A percentile compares a stretch with the other conserved stretches of the same genome.
Evolutionary conservation across 768 basidiomycete genomes (phyloP).

Genomic region (Auriscalpium vulgare): DNA sequence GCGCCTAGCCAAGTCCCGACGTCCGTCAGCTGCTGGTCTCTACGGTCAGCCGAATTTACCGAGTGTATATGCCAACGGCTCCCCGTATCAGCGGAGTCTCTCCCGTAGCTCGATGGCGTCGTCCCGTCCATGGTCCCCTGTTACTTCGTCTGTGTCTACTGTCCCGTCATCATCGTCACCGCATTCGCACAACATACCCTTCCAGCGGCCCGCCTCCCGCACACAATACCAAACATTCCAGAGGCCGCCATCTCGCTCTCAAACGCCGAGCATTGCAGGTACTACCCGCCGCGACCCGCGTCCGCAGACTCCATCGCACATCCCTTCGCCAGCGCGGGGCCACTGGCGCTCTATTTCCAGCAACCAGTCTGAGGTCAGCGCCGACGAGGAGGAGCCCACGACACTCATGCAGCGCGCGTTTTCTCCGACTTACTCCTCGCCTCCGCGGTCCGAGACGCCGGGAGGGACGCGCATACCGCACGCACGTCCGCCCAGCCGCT

Average conservation of each 20-base stretch:
- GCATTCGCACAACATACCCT: conserved; percentile 23
- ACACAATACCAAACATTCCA: conserved; percentile 35
- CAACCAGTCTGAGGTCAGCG: conserved; percentile 36
- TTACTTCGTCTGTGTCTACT: conserved; percentile 14
- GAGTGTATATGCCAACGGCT: conserved; percentile 1
- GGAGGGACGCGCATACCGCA: conserved; percentile 39
- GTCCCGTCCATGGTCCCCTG: conserved; percentile 15
- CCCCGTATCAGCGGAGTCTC: conserved; percentile 11
- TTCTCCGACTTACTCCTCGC: conserved; percentile 45
- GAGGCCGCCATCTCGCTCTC: conserved; percentile 46
- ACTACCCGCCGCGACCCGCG: conserved; percentile 51
- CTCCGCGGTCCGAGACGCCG: conserved; percentile 31
- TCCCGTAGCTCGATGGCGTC: conserved; percentile 16
- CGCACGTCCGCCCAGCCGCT: conserved; percentile 72
- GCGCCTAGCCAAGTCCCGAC: conserved; percentile 39
- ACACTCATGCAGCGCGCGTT: conserved; percentile 51
- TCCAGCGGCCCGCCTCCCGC: conserved; percentile 42
- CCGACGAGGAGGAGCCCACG: conserved; percentile 36
- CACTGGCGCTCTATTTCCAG: conserved; percentile 42
- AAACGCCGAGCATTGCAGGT: conserved; percentile 38
- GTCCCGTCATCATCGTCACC: conserved; percentile 23
- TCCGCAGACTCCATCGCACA: conserved; percentile 73
- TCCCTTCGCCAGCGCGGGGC: conserved; percentile 52
- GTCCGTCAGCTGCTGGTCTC: conserved; percentile 38
- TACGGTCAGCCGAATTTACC: conserved; percentile 9